Conservation (phyloP, 768 basidiomycete genomes). For the Daedalea quercina region DNA sequence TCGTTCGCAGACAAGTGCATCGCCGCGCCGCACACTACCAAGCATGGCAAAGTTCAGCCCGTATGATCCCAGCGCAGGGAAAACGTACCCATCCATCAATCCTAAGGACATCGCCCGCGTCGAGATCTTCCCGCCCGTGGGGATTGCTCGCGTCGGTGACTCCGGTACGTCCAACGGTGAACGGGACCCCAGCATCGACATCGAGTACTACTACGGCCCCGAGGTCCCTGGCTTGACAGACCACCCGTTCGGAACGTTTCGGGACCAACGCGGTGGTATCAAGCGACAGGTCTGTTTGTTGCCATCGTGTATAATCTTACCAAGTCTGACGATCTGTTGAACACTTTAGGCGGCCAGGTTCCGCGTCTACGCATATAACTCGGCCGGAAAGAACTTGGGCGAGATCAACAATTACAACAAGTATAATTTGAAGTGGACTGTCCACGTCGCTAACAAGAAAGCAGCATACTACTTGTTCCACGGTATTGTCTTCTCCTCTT, state of each 20-base stretch:
- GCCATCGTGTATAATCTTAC: not conserved
- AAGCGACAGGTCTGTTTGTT: constrained; percentile 22
- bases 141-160: constrained; percentile 29
- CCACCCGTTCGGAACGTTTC: constrained; percentile 11
- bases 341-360: constrained; percentile 25
- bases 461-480: constrained; percentile 13
- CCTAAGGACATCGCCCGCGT: constrained; percentile 9
- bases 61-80: constrained; percentile 3
- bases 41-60: not conserved
- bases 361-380: constrained; percentile 26
- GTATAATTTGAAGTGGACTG: constrained; percentile 22
- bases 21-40: too few species aligned
- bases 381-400: constrained; percentile 19
- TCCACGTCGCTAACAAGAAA: constrained; percentile 30
- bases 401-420: constrained; percentile 20
- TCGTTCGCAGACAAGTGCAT: too few species aligned
- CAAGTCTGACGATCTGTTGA: not conserved
- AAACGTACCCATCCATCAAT: not conserved
- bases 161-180: constrained; percentile 15
- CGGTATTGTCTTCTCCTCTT: constrained; percentile 8
- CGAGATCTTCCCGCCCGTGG: constrained; percentile 29
- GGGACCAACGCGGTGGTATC: constrained; percentile 18
- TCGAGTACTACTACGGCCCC: constrained; percentile 19
- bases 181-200: not conserved
- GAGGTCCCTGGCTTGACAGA: constrained; percentile 24